Evolutionary conservation across 192 early-diverging fungal species (phyloP).

Genomic region (Coemansia sp.): DNA sequence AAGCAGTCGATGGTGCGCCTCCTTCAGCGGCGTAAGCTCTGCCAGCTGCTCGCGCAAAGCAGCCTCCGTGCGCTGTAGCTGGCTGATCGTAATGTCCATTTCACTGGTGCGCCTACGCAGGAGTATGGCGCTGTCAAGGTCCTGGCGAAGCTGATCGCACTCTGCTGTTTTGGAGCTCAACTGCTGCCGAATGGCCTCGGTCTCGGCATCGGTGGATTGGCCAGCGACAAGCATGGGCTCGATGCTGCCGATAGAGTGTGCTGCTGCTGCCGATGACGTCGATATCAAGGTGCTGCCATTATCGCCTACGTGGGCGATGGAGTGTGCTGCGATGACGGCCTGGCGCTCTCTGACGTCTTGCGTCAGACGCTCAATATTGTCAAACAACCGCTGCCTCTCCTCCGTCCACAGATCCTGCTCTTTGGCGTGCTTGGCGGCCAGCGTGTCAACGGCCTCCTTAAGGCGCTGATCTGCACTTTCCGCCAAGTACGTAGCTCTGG

Average conservation of each 20-base stretch:
- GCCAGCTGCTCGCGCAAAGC: conserved; percentile 26
- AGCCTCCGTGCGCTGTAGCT: conserved; percentile 12
- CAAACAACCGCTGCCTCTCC: conserved; percentile 51
- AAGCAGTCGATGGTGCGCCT: conserved; percentile 2
- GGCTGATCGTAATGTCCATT: conserved; percentile 1
- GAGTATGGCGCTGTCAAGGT: neutral
- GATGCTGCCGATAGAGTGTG: conserved; percentile 34
- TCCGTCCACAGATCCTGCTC: conserved; percentile 33
- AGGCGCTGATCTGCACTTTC: conserved; percentile 48
- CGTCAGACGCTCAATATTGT: conserved; percentile 51
- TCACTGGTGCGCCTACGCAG: conserved; percentile 5
- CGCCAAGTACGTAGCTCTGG: conserved; percentile 25
- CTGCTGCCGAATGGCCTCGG: conserved; percentile 13
- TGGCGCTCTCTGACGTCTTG: conserved; percentile 34
- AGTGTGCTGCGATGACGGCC: conserved; percentile 1
- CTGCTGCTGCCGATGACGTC: neutral
- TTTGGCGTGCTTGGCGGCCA: conserved; percentile 29
- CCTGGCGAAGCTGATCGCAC: conserved; percentile 3
- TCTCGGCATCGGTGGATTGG: neutral
- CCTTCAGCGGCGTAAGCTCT: conserved; percentile 19
- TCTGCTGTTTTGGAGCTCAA: conserved; percentile 16
- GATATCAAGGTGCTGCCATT: neutral
- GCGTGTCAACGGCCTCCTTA: conserved; percentile 31
- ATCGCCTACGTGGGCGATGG: neutral
- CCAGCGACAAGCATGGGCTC: conserved; percentile 19